These are phyloP conservation scores for Dillenia suffruticosa DNA, from an alignment of 164 flowering plant genomes.

Conservation along the genomic window DNA sequence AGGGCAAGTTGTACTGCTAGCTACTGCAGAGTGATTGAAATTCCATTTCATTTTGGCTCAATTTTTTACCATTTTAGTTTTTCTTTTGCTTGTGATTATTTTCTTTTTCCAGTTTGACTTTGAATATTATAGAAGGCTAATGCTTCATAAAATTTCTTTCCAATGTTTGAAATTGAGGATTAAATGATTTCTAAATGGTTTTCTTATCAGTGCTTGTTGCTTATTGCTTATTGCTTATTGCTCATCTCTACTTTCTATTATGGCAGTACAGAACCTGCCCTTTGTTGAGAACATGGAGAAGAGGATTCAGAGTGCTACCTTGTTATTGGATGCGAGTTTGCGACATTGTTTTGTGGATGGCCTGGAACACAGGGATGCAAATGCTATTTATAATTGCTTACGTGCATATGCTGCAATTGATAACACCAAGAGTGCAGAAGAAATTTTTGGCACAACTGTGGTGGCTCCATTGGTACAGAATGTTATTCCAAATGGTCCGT, in stretches of 20 bases:
- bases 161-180: too few species aligned
- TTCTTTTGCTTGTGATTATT: too few species aligned
- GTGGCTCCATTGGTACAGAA: constrained; percentile 67
- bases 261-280: constrained; percentile 96
- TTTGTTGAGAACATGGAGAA: constrained; percentile 94
- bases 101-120: too few species aligned
- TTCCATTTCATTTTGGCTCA: too few species aligned
- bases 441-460: constrained; percentile 70
- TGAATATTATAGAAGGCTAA: too few species aligned
- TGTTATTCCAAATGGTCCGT: constrained; percentile 49
- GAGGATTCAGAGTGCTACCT: constrained; percentile 80
- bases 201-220: not conserved
- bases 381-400: constrained; percentile 87
- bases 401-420: constrained; percentile 99
- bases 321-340: constrained; percentile 77
- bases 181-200: too few species aligned
- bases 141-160: too few species aligned
- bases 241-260: constrained; percentile 32
- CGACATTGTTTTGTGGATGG: constrained; percentile 93
- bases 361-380: constrained; percentile 75
- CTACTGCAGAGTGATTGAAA: too few species aligned
- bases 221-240: not conserved
- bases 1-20: too few species aligned
- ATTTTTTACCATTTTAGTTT: too few species aligned
- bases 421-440: constrained; percentile 84